Base-by-base conservation (phyloP, 768 basidiomycete species). In the Brasilioporus rufonigricans region DNA sequence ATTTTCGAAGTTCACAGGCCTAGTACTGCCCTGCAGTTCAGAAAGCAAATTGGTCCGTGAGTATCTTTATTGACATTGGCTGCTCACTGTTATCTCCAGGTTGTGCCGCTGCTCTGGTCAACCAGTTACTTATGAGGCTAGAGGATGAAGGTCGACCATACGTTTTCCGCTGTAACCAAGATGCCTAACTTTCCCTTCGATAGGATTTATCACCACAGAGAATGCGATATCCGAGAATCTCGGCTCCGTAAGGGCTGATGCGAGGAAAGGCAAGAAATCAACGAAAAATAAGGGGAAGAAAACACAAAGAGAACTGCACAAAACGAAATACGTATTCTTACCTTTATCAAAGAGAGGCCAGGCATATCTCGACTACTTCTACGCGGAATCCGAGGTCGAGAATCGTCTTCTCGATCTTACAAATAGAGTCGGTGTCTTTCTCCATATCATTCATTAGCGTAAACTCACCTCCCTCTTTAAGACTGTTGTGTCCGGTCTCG, bases 291-390 rank as follows among this genome's bases (percentile, higher is more conserved):
- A 77, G 62, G 68, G 74, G 35, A 61, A 71, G 70, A 69, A 74
- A 61, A 62, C 64, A 13, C 76, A 76, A 27, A 84, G 79, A 59
- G 80, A 78, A 44, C 59, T 82, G 23, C 82, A 84, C 53, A 85
- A 82, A 61, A 64, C 77, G 21, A 76, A 73, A 65, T 90, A 84
- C 57, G 66, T 76, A 13, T 89, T 90, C 67, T 78, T 86, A 52
- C 71, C 66, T 36, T 67, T 75, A 11, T 76, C 77, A 35, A 73
- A 77, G 45, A 68, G 69, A 40, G 76, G 75, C 11, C 56, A 72
- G 41, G 76, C 71, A 50, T 91, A 89, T 66, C 62, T 71, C 33
- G 80, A 90, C 62, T 89, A 91, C 63, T 92, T 92, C 71, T 76
- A 82, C 53, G 83, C 86, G 33, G 76, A 80, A 53, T 74, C 74